Evolutionary conservation across 306 rosid genomes (phyloP).

Genomic region (Erythrophleum fordii): DNA sequence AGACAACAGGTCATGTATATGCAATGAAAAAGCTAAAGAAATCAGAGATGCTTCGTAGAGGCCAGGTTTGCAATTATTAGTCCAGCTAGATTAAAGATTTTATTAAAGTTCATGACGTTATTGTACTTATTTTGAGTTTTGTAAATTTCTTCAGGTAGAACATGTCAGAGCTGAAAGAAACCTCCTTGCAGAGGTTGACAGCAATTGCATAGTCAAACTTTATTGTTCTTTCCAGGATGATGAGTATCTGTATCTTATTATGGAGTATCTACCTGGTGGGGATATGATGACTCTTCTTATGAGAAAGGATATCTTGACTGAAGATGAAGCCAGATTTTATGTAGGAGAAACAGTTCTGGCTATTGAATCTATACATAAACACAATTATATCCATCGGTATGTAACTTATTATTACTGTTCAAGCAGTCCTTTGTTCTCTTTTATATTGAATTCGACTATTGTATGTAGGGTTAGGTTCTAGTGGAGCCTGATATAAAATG

Average conservation of each 20-base stretch:
- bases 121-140: constrained; percentile 33
- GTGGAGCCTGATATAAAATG: constrained; percentile 9
- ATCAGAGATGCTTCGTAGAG: constrained; percentile 99
- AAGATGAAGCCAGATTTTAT: constrained; percentile 94
- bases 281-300: constrained; percentile 99
- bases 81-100: constrained; percentile 36
- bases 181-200: constrained; percentile 98
- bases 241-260: constrained; percentile 86
- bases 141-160: constrained; percentile 68
- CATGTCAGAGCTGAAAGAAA: constrained; percentile 98
- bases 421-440: background rate
- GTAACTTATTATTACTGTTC: constrained; percentile 15
- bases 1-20: constrained; percentile 80
- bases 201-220: constrained; percentile 94
- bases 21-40: constrained; percentile 99
- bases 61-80: constrained; percentile 74
- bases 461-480: constrained; percentile 27
- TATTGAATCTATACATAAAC: constrained; percentile 92
- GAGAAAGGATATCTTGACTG: constrained; percentile 97
- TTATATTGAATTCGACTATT: constrained; percentile 11
- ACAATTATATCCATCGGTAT: constrained; percentile 94
- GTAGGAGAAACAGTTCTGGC: constrained; percentile 91
- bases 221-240: constrained; percentile 97
- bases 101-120: constrained; percentile 25
- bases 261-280: constrained; percentile 99